Evolutionary conservation across 2,329 filamentous ascomycete species (phyloP).

Genomic region (Pseudocercospora pini-densiflorae): DNA sequence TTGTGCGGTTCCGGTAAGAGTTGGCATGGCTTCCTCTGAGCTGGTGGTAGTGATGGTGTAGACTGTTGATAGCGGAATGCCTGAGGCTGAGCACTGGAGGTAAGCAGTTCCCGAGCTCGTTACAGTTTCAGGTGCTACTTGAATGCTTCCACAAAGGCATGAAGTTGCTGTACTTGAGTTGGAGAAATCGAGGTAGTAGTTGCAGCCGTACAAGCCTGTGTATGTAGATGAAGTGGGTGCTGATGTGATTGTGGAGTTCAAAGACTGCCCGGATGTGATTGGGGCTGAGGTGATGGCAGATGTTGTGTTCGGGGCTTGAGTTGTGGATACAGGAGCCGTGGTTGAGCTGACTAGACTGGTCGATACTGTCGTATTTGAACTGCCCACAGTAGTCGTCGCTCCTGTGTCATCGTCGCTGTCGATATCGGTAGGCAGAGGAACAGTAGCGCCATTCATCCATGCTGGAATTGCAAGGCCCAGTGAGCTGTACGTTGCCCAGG

Average conservation of each 20-base stretch:
- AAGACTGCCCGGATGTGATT: background rate
- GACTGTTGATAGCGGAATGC: slow-evolving; percentile 1
- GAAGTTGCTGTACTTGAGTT: background rate
- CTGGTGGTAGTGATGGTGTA: background rate
- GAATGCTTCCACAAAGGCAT: slow-evolving; percentile 1
- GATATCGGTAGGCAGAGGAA: background rate
- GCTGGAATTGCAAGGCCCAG: slow-evolving; percentile 9
- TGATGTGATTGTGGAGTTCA: slow-evolving; percentile 3
- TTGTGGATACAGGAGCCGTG: background rate
- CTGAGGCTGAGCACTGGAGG: slow-evolving; percentile 4
- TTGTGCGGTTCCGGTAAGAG: background rate
- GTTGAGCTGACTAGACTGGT: background rate
- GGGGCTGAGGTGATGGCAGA: background rate
- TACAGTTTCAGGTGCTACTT: background rate
- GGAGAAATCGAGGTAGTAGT: background rate
- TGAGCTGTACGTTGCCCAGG: slow-evolving; percentile 17
- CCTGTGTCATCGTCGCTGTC: background rate
- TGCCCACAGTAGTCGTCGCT: background rate
- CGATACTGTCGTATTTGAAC: background rate
- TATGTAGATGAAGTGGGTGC: background rate
- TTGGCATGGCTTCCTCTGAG: slow-evolving; percentile 8
- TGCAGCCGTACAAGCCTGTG: background rate
- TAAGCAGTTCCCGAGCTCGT: background rate
- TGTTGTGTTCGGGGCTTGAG: background rate
- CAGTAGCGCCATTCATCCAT: slow-evolving; percentile 17